These are phyloP conservation scores for Sordaria brevicollis DNA, from an alignment of 495 filamentous ascomycete genomes.

Conservation along the genomic window DNA sequence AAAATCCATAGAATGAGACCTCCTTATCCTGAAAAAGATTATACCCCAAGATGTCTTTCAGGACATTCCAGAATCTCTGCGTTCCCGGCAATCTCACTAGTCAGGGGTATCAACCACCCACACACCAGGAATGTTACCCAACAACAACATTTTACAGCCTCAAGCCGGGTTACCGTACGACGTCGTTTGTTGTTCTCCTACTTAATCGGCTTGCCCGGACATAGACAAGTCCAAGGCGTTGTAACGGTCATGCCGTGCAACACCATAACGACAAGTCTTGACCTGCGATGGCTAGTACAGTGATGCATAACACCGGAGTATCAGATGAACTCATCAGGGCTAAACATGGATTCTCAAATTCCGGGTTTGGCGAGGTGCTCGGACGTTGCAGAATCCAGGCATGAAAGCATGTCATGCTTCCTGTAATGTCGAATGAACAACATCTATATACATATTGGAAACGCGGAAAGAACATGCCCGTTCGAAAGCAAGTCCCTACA, in stretches of 20 bases:
- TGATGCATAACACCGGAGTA: background rate
- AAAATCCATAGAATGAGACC: no score
- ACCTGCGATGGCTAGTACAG: background rate
- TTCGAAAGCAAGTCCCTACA: background rate
- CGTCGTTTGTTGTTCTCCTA: background rate
- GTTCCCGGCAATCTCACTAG: background rate
- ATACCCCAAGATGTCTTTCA: background rate
- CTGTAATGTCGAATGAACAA: no score
- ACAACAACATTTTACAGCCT: background rate
- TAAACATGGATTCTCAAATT: background rate
- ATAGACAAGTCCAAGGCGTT: background rate
- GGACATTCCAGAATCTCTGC: background rate
- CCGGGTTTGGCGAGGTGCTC: background rate
- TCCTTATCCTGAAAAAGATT: no score
- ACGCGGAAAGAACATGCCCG: background rate
- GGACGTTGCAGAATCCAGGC: background rate
- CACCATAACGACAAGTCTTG: background rate
- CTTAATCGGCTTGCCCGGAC: background rate
- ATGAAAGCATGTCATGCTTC: no score
- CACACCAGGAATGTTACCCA: background rate
- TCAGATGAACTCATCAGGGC: background rate
- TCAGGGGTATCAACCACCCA: background rate
- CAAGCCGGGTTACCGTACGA: background rate
- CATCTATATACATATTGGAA: background rate
- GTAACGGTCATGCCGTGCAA: background rate